A percentile compares a stretch with the other conserved stretches of the same genome.
These are phyloP conservation scores for Hanseniaspora guilliermondii DNA, from an alignment of 805 yeast species.

Conservation along the genomic window DNA sequence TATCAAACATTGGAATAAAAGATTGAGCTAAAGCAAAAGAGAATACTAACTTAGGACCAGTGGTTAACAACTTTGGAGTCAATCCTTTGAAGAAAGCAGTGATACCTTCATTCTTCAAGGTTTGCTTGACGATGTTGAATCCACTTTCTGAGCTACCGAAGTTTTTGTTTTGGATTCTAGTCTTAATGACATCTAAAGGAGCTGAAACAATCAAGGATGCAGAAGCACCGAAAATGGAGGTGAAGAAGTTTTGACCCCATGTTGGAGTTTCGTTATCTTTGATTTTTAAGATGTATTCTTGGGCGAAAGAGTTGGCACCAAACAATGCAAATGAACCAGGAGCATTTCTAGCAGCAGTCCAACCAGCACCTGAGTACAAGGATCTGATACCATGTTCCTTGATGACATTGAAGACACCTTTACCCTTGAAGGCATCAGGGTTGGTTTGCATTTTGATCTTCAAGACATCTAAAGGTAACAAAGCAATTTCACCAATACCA, in stretches of 20 bases:
- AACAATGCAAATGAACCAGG: constrained; percentile 97
- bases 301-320: constrained; percentile 98
- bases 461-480: constrained; percentile 88
- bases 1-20: constrained; percentile 90
- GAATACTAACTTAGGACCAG: constrained; percentile 96
- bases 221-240: constrained; percentile 92
- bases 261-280: constrained; percentile 82
- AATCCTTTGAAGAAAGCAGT: constrained; percentile 90
- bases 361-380: constrained; percentile 96
- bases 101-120: constrained; percentile 82
- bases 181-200: constrained; percentile 94
- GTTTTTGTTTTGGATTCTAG: constrained; percentile 93
- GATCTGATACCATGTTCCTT: constrained; percentile 79
- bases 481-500: constrained; percentile 94
- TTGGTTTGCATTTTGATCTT: constrained; percentile 98
- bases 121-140: constrained; percentile 79
- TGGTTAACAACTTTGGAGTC: constrained; percentile 89
- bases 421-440: constrained; percentile 98
- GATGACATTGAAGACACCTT: constrained; percentile 81
- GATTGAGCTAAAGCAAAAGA: constrained; percentile 97
- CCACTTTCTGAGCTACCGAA: constrained; percentile 95
- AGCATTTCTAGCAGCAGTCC: constrained; percentile 99
- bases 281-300: constrained; percentile 83
- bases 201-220: constrained; percentile 94
- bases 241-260: constrained; percentile 87